Base-by-base conservation (phyloP, 2,329 filamentous ascomycete species). In the Colletotrichum spaethianum region DNA sequence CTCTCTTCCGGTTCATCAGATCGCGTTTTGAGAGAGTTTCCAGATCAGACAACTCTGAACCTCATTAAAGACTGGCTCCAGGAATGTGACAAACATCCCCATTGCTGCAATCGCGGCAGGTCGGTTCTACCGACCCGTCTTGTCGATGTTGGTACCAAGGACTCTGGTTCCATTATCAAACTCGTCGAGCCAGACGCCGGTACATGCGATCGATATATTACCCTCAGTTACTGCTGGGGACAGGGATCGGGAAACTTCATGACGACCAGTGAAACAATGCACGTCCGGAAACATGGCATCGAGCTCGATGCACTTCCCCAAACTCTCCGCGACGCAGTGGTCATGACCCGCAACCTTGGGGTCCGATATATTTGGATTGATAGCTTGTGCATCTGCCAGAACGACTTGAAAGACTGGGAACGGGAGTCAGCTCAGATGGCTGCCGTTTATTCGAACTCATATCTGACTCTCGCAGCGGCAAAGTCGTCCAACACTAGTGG, bases 281-380 rank as follows among this genome's bases (percentile, higher is more conserved):
- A 64, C 8, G 52, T 59, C 38, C 59, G 55, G 12, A 55, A 48
- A 23, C 11, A 60, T 2, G 70, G 70, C 2, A 46, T 72, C 23
- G 26, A 50, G 1, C 7, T 64, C 8, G 11, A 48, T 2, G 7
- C 14, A 3, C 59, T 80, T 6, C 75, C 79, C 20, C 63, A 66
- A 33, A 76, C 77, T 8, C 48, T 80, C 18, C 73, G 67, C 59
- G 78, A 81, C 60, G 77, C 78, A 11, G 72, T 79, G 2, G 44
- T 46, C 3, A 12, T 79, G 38, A 75, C 76, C 11, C 74, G 69
- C 9, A 70, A 52, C 20, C 74, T 81, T 3, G 75, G 74, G 1
- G 48, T 79, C 1, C 40, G 57, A 7, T 80, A 78, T 60, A 61
- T 81, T 1, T 81, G 79, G 80, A 76, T 81, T 40, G 79, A 81